Evolutionary conservation across 176 grass and related monocot genomes (phyloP).

Genomic region (Ensete ventricosum): DNA sequence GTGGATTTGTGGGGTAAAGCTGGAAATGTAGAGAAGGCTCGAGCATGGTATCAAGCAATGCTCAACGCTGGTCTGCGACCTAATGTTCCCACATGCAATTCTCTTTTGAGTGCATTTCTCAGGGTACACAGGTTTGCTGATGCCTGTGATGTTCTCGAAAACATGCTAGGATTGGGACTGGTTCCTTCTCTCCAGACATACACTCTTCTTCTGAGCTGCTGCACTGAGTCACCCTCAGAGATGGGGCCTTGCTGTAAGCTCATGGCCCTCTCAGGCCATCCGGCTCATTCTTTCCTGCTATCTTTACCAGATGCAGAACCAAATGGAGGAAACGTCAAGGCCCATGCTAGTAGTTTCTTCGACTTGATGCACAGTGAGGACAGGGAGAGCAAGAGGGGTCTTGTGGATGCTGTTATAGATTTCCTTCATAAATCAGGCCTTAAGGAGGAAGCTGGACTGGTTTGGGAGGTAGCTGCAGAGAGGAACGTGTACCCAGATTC

Average conservation of each 20-base stretch:
- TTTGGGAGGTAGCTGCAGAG: constrained; percentile 85
- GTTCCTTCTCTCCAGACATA: constrained; percentile 89
- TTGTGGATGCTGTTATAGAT: constrained; percentile 84
- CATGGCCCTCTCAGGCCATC: constrained; percentile 81
- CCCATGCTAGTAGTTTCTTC: constrained; percentile 61
- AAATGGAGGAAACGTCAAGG: constrained; percentile 58
- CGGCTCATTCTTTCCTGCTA: constrained; percentile 72
- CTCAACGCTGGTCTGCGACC: constrained; percentile 73
- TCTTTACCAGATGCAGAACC: constrained; percentile 82
- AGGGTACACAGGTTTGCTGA: constrained; percentile 60
- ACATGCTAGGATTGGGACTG: constrained; percentile 60
- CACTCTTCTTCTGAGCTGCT: constrained; percentile 82
- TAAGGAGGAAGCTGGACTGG: constrained; percentile 88
- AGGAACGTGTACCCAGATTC: constrained; percentile 95
- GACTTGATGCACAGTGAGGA: constrained; percentile 95
- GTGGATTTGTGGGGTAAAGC: constrained; percentile 98
- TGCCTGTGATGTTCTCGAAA: constrained; percentile 57
- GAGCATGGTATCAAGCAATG: constrained; percentile 75
- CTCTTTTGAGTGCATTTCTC: constrained; percentile 74
- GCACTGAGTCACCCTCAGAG: constrained; percentile 37
- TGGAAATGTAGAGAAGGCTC: constrained; percentile 73
- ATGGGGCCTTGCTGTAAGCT: constrained; percentile 66
- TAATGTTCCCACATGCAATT: constrained; percentile 90
- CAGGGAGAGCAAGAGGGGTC: constrained; percentile 79
- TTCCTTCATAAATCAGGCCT: constrained; percentile 84